Evolutionary conservation across 768 basidiomycete genomes (phyloP).

Genomic region (Pholiota molesta): DNA sequence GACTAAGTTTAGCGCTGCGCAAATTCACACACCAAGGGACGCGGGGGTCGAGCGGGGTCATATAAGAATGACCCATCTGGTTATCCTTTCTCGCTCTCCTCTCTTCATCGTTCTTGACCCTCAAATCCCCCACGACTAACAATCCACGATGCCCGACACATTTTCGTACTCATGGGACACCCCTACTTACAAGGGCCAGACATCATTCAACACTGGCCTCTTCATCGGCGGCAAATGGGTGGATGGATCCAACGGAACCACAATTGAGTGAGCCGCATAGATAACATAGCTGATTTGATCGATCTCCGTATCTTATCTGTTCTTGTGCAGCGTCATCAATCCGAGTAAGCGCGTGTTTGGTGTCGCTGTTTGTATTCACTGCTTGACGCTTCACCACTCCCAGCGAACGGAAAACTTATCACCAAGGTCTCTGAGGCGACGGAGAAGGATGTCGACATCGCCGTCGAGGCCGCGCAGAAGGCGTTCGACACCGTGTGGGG

Average conservation of each 20-base stretch:
- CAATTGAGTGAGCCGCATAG: conserved; percentile 62
- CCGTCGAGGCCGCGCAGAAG: conserved; percentile 68
- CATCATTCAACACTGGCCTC: conserved; percentile 63
- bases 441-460: conserved; percentile 73
- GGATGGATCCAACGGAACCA: conserved; percentile 54
- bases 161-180: conserved; percentile 56
- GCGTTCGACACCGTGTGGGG: conserved; percentile 70
- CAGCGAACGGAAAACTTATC: conserved; percentile 67
- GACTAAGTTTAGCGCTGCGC: neutral
- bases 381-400: conserved; percentile 26
- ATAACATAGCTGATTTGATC: neutral
- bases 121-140: neutral
- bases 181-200: conserved; percentile 58
- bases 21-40: neutral
- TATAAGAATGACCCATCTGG: neutral
- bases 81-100: neutral
- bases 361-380: conserved; percentile 27
- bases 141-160: conserved; percentile 35
- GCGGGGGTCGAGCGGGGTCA: neutral
- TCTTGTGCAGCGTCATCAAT: conserved; percentile 52
- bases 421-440: conserved; percentile 62
- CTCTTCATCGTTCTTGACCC: neutral
- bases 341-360: conserved; percentile 38
- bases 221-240: conserved; percentile 75
- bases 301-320: conserved; percentile 2